Evolutionary conservation across 2,329 filamentous ascomycete species (phyloP).

Genomic region (Cladophialophora immunda): DNA sequence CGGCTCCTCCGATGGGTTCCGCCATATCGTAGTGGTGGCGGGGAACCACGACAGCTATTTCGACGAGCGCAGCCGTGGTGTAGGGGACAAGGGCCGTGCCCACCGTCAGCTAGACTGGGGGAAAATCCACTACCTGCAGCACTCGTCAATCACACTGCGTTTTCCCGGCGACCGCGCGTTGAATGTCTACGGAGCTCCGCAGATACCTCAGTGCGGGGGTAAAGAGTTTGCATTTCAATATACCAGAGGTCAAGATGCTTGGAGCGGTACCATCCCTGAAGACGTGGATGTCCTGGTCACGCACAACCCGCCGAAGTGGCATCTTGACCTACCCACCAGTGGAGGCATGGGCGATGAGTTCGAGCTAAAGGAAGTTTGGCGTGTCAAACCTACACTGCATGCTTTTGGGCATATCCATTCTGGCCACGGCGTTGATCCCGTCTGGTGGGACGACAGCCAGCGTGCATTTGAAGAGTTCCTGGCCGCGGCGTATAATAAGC

Average conservation of each 20-base stretch:
- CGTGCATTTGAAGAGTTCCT: slow-evolving; percentile 73
- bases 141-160: slow-evolving; percentile 69
- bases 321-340: slow-evolving; percentile 63
- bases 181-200: slow-evolving; percentile 80
- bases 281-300: slow-evolving; percentile 82
- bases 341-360: slow-evolving; percentile 74
- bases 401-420: slow-evolving; percentile 88
- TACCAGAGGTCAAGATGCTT: slow-evolving; percentile 69
- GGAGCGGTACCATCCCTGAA: slow-evolving; percentile 73
- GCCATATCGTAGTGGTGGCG: slow-evolving; percentile 80
- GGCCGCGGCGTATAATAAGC: slow-evolving; percentile 46
- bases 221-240: slow-evolving; percentile 82
- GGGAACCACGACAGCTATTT: slow-evolving; percentile 93
- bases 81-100: slow-evolving; percentile 62
- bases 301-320: slow-evolving; percentile 78
- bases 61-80: slow-evolving; percentile 69
- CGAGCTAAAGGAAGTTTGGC: slow-evolving; percentile 76
- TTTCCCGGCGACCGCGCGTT: slow-evolving; percentile 68
- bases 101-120: slow-evolving; percentile 69
- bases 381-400: slow-evolving; percentile 77
- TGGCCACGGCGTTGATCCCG: slow-evolving; percentile 72
- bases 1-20: slow-evolving; percentile 63
- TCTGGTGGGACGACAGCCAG: slow-evolving; percentile 80
- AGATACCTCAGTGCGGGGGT: slow-evolving; percentile 79
- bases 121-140: slow-evolving; percentile 78